Evolutionary conservation across 345 rosid species (phyloP), one percentile per base, ranked within the genome.

Genomic region (Syzygium jambos): DNA sequence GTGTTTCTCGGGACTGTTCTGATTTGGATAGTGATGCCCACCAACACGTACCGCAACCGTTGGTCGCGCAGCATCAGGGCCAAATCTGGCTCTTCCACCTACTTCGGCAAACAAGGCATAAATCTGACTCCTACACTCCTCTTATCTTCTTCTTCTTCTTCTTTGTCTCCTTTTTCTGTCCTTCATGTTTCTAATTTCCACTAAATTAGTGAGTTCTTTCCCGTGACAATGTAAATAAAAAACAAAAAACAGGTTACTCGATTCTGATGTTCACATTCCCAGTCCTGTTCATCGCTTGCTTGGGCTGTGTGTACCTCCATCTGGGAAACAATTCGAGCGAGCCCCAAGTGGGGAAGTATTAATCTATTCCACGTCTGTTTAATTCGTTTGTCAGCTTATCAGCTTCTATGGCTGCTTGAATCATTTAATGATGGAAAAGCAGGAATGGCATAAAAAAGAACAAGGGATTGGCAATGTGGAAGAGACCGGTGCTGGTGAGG

Each of bases 21-120:
- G 93, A 85, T 96, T 82, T 96, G 97, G 98, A 89, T 93, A 87
- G 87, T 96, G 95, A 88, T 86, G 90, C 94, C 98, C 57, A 95
- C 98, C 73, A 89, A 87, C 78, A 93, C 93, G 9, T 96, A 88
- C 88, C 84, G 85, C 84, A 77, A 57, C 21, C 56, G 57, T 30
- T 95, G 97, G 98, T 51, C 43, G 82, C 92, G 90, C 51, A 27
- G 49, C 52, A 77, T 96, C 92, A 87, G 90, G 57, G 27, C 87
- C 53, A 89, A 94, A 87, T 59, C 88, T 56, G 84, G 87, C 41
- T 16, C 73, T 38, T 93, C 97, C 6, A 93, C 92, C 5, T 96
- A 85, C 88, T 89, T 96, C 56, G 97, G 98, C 86, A 83, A 49
- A 49, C 92, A 95, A 92, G 99, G 98, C 93, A 68, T 23, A 29